These are phyloP conservation scores for Plasmodium fragile DNA, from an alignment of 169 alveolate species.

Conservation along the genomic window DNA sequence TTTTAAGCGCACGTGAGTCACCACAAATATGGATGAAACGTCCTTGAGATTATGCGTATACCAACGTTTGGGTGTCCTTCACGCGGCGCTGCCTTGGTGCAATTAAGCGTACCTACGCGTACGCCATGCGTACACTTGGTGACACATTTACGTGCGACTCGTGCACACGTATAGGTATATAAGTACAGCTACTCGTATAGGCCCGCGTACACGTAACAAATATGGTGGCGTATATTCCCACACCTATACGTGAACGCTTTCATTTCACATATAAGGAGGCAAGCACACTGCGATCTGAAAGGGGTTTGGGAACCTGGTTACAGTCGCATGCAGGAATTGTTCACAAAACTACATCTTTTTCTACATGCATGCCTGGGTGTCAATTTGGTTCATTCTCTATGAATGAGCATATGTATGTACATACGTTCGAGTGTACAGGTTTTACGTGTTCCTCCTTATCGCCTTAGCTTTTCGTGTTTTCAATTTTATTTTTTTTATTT, in stretches of 20 bases:
- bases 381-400: background rate
- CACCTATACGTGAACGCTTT: background rate
- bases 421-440: background rate
- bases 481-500: constrained; percentile 20
- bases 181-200: background rate
- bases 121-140: background rate
- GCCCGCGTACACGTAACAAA: background rate
- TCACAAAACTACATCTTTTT: background rate
- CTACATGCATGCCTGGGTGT: background rate
- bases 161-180: background rate
- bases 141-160: background rate
- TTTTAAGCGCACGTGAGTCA: background rate
- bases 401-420: background rate
- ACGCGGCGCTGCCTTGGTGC: background rate
- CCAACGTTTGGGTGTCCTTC: background rate
- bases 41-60: background rate
- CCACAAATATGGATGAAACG: background rate
- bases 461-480: background rate
- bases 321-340: background rate
- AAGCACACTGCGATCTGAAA: background rate
- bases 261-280: background rate
- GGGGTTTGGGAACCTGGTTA: background rate
- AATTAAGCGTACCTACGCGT: background rate
- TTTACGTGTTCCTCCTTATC: background rate
- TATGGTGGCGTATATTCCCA: background rate